Evolutionary conservation across 2,329 filamentous ascomycete species (phyloP).

Genomic region (Cladosporium sphaerospermum): DNA sequence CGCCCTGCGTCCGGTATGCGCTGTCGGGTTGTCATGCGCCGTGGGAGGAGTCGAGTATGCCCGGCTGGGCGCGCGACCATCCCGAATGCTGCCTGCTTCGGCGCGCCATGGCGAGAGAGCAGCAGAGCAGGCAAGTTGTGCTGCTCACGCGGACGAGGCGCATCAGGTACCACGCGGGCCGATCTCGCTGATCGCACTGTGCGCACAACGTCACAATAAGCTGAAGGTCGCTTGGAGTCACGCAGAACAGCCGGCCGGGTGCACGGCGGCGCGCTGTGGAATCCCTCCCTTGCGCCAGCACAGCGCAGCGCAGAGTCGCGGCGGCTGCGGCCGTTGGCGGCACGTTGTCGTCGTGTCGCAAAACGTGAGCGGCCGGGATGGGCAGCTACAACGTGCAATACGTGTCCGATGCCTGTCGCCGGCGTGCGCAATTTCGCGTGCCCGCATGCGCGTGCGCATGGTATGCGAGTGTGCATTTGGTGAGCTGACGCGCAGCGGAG

Average conservation of each 20-base stretch:
- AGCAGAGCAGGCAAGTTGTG: background rate
- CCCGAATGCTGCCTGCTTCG: background rate
- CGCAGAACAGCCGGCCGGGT: background rate
- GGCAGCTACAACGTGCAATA: no score
- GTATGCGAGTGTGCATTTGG: no score
- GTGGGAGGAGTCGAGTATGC: background rate
- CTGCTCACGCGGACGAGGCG: constrained; percentile 5
- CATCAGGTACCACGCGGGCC: background rate
- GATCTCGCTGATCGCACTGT: constrained; percentile 9
- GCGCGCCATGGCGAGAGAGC: background rate
- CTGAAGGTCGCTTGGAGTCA: background rate
- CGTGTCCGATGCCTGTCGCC: no score
- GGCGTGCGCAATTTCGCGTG: background rate
- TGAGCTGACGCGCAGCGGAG: no score
- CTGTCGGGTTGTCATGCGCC: constrained; percentile 10
- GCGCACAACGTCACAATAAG: constrained; percentile 5
- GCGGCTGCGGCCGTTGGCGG: background rate
- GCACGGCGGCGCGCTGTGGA: background rate
- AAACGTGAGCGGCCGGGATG: background rate
- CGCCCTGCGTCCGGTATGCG: background rate
- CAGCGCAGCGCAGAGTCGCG: background rate
- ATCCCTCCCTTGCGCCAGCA: no score
- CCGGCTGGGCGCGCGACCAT: background rate
- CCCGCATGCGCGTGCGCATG: background rate
- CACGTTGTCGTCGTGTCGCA: constrained; percentile 1